Percentiles rank a stretch among this genome's conserved stretches.
phyloP scores from a whole-genome alignment of 148 eudicot species.

The Persicaria maculosa region DNA sequence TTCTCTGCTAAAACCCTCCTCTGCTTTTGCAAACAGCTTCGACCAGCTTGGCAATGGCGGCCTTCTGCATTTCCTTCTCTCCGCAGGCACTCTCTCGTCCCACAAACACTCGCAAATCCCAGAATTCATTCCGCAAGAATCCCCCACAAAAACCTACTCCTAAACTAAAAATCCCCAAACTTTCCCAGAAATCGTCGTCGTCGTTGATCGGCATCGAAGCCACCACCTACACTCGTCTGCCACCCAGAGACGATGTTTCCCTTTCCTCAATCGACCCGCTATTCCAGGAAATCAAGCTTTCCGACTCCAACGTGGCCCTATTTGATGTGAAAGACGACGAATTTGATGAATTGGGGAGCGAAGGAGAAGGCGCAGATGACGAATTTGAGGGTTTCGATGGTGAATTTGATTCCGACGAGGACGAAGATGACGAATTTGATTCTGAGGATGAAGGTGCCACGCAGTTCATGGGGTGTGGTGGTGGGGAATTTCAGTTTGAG shows the following conservation, averaged over 20 bases:
- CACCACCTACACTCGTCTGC: conserved; percentile 79
- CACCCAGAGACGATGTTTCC: conserved; percentile 38
- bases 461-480: conserved; percentile 18
- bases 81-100: conserved; percentile 34
- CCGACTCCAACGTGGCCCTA: conserved; percentile 22
- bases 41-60: conserved; percentile 26
- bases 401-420: conserved; percentile 13
- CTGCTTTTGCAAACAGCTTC: background rate
- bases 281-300: conserved; percentile 31
- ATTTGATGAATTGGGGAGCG: conserved; percentile 4
- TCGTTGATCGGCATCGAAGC: conserved; percentile 50
- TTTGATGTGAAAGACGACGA: conserved; percentile 2
- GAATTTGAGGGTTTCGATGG: conserved; percentile 16
- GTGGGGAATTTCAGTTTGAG: conserved; percentile 7
- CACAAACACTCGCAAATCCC: conserved; percentile 7
- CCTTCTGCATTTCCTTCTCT: conserved; percentile 26
- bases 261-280: conserved; percentile 12
- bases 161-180: background rate
- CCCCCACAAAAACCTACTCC: conserved; percentile 18
- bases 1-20: conserved; percentile 3
- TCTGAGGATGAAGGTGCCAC: conserved; percentile 18
- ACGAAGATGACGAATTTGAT: conserved; percentile 5
- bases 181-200: conserved; percentile 1
- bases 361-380: conserved; percentile 21
- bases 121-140: conserved; percentile 17